Evolutionary conservation across 805 yeast genomes (phyloP).

Genomic region (Nakazawaea holstii): DNA sequence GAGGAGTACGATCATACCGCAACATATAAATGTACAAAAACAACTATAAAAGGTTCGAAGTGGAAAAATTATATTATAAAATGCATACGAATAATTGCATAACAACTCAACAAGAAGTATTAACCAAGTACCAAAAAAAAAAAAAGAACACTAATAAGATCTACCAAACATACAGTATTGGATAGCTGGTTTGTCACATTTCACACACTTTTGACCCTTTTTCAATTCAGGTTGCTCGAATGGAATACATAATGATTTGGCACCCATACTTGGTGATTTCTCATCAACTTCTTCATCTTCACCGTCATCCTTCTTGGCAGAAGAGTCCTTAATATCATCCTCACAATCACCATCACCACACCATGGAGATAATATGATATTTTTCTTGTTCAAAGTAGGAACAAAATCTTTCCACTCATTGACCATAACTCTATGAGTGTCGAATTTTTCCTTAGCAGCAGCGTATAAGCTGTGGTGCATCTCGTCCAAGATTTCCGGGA

Average conservation of each 20-base stretch:
- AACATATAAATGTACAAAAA: too few species aligned
- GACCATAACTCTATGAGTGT: slow-evolving; percentile 76
- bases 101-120: slow-evolving; percentile 2
- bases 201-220: slow-evolving; percentile 80
- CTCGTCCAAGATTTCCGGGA: slow-evolving; percentile 75
- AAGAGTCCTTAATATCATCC: slow-evolving; percentile 90
- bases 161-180: slow-evolving; percentile 96
- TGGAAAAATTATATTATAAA: neutral
- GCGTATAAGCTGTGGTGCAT: slow-evolving; percentile 72
- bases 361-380: slow-evolving; percentile 93
- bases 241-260: slow-evolving; percentile 96
- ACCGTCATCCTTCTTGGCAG: slow-evolving; percentile 73
- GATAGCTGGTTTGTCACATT: slow-evolving; percentile 71
- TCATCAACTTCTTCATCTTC: slow-evolving; percentile 90
- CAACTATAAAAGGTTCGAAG: neutral
- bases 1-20: too few species aligned
- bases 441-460: slow-evolving; percentile 79
- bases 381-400: slow-evolving; percentile 85
- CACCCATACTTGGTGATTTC: slow-evolving; percentile 98
- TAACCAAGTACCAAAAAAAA: neutral
- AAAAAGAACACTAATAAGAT: slow-evolving; percentile 56
- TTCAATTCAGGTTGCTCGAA: slow-evolving; percentile 82
- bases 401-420: slow-evolving; percentile 89
- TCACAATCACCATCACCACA: slow-evolving; percentile 94
- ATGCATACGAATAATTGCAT: neutral